Base-by-base conservation (phyloP, 73 alveolate genomes). In the Tetrahymena thermophila region DNA sequence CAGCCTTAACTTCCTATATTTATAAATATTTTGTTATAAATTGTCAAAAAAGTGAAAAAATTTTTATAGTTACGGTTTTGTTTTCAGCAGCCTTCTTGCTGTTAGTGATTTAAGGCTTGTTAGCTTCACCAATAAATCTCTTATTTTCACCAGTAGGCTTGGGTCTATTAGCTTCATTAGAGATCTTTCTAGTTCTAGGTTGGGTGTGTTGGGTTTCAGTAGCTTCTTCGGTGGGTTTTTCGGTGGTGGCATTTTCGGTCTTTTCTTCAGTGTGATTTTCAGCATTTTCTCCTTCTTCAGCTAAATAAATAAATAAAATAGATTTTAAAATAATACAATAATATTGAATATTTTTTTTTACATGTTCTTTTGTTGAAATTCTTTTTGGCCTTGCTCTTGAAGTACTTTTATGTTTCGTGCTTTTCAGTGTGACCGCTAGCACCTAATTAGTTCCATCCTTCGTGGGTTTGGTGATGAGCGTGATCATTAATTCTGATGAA, bases 301-400 rank as follows among this genome's bases (percentile, higher is more conserved):
- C 89, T 71, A 56, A 6, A 10, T n/a, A n/a, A 19, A 14, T 19
- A 14, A 56, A 19, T 71, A 71, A 71, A 71, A 28, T 71, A 28
- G 21, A 71, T 71, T 25, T 71, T 28, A 3, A 71, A 71, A 3
- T 13, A 4, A 71, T 31, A 0, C 4, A 25, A 71, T 34, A 11
- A 28, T 19, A n/a, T 3, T 23, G 9, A 0, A 25, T 9, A n/a
- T 9, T 71, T n/a, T 23, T 0, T 71, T 19, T 71, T 71, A 71
- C 89, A 19, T 1, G 89, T 25, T 19, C n/a, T 71, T 34, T 71
- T 71, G 89, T 71, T 71, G 89, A 71, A 71, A 34, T 71, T 71
- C 89, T 71, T 71, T 71, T 71, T 71, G 89, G 89, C 89, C 89
- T 71, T 71, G 89, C 37, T 71, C 89, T 71, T 71, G 89, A n/a